These are phyloP conservation scores for Seiridium unicorne DNA, from an alignment of 2,329 filamentous ascomycete species.

Conservation along the genomic window DNA sequence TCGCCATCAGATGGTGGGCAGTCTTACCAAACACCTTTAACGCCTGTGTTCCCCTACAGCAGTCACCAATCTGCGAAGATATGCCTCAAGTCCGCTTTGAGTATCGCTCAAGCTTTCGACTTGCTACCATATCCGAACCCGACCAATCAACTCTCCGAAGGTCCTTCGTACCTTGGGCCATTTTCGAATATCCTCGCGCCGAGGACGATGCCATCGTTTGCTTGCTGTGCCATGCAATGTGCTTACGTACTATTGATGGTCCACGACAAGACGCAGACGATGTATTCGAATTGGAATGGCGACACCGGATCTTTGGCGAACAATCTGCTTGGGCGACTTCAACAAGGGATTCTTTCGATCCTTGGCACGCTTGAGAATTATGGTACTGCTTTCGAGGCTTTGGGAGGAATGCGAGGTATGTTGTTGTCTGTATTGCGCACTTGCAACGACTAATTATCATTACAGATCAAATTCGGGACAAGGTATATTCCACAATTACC, in stretches of 20 bases:
- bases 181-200: conserved; percentile 36
- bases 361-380: conserved; percentile 41
- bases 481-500: conserved; percentile 8
- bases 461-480: conserved; percentile 13
- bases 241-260: conserved; percentile 43
- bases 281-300: conserved; percentile 27
- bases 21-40: conserved; percentile 10
- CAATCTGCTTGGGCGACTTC: conserved; percentile 36
- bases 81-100: conserved; percentile 46
- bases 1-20: conserved; percentile 16
- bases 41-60: conserved; percentile 38
- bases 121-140: conserved; percentile 44
- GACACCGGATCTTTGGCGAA: conserved; percentile 24
- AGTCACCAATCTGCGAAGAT: conserved; percentile 46
- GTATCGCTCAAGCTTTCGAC: conserved; percentile 44
- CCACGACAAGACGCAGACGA: conserved; percentile 36
- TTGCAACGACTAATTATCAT: neutral
- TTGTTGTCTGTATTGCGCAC: neutral
- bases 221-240: conserved; percentile 45
- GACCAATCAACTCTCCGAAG: conserved; percentile 30
- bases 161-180: conserved; percentile 32
- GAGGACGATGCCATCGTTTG: conserved; percentile 44
- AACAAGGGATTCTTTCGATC: conserved; percentile 40
- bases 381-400: conserved; percentile 40
- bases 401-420: conserved; percentile 43